Conservation (phyloP, 805 yeast genomes). For the Yamadazyma endophytica region DNA sequence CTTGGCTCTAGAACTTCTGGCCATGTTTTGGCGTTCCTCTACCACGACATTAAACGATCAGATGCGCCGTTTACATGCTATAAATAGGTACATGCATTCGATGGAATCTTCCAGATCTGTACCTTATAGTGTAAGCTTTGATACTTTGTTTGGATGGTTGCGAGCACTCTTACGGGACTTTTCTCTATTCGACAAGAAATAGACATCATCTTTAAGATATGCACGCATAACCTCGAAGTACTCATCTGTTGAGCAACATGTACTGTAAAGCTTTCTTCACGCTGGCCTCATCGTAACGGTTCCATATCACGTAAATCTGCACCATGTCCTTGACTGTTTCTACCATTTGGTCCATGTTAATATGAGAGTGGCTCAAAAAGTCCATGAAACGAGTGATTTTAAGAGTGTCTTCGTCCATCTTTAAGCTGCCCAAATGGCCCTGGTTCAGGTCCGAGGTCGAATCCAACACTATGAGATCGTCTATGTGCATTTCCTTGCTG, state of each 20-base stretch:
- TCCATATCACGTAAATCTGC: slow-evolving; percentile 82
- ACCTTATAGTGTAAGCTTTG: no score
- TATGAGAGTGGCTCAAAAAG: slow-evolving; percentile 71
- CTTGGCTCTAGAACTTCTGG: no score
- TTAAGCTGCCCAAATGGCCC: slow-evolving; percentile 6
- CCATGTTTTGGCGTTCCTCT: no score
- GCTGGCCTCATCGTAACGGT: slow-evolving; percentile 67
- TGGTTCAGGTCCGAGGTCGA: not conserved
- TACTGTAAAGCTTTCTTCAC: slow-evolving; percentile 47
- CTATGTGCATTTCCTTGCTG: slow-evolving; percentile 34
- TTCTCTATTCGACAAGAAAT: no score
- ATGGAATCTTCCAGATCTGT: no score
- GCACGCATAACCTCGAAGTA: no score
- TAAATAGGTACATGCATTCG: no score
- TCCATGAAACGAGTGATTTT: slow-evolving; percentile 54
- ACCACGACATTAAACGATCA: no score
- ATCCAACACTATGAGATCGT: slow-evolving; percentile 31
- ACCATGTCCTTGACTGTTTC: slow-evolving; percentile 84
- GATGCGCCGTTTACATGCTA: no score
- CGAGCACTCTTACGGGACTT: no score
- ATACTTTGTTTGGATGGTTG: no score
- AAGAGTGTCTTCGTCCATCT: slow-evolving; percentile 33
- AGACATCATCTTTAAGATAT: no score
- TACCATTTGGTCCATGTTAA: slow-evolving; percentile 71
- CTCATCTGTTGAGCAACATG: slow-evolving; percentile 31